Evolutionary conservation across 345 rosid species (phyloP), one percentile per base, ranked within the genome.

Genomic region (Eutrema yunnanense): DNA sequence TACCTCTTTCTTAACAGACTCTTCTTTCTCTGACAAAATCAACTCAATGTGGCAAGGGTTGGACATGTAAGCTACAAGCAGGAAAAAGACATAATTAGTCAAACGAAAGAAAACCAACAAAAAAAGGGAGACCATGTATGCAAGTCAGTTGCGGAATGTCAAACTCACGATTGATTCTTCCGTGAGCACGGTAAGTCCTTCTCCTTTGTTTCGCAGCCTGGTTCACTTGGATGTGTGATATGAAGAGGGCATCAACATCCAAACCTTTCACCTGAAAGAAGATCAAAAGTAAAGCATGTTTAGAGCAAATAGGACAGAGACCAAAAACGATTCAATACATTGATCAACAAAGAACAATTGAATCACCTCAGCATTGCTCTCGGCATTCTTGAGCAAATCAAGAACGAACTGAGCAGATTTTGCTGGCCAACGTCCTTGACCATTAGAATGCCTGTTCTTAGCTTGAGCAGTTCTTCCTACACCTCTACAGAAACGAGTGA

Each of bases 401-500:
- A 95, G 85, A 63, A 95, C 90, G 42, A 92, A 95, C 49, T 75
- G 82, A 13, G 97, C 96, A 71, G 99, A 95, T 65, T 95, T 95
- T 0, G 80, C 91, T 0, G 99, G 98, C 98, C 99, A 95, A 16
- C 98, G 90, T 58, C 98, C 99, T 70, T 95, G 98, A 30, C 99
- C 99, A 71, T 95, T 95, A 1, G 96, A 86, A 64, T 92, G 98
- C 78, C 98, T 86, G 83, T 87, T 92, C 83, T 96, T 96, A 29
- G 98, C 99, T 82, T 96, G 99, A 53, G 99, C 99, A 81, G 99
- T 96, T n/a, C 98, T 84, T n/a, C 98, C 99, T 4, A 96, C 97
- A 47, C 98, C 99, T 70, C 98, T 37, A 19, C 98, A 96, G 80
- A 86, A 96, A 6, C 97, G 93, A 6, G 94, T 78, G 88, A 96